phyloP scores from a whole-genome alignment of 306 rosid species.

The Alnus glutinosa region DNA sequence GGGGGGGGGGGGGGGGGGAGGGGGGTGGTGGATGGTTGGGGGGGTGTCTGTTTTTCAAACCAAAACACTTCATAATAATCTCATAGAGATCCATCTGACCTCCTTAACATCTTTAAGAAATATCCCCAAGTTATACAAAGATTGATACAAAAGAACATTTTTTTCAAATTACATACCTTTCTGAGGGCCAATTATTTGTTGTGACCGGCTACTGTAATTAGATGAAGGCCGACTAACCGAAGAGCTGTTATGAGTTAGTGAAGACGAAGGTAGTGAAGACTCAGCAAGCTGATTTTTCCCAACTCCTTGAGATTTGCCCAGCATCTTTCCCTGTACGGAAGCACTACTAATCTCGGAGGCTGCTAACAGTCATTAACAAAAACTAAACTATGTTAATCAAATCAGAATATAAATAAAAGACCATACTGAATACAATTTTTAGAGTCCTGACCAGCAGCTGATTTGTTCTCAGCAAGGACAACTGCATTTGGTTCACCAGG shows the following conservation, averaged over 20 bases:
- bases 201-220: slow-evolving; percentile 64
- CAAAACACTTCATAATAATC: not conserved
- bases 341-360: slow-evolving; percentile 57
- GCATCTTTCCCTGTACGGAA: slow-evolving; percentile 52
- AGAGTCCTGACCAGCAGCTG: slow-evolving; percentile 51
- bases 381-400: slow-evolving; percentile 19
- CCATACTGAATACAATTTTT: slow-evolving; percentile 14
- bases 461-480: slow-evolving; percentile 41
- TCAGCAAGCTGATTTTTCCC: slow-evolving; percentile 57
- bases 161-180: slow-evolving; percentile 54
- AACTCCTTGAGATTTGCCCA: slow-evolving; percentile 56
- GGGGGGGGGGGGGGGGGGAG: no score
- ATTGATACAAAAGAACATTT: not conserved
- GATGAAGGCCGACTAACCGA: slow-evolving; percentile 67
- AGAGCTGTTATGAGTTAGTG: slow-evolving; percentile 55
- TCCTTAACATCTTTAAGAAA: not conserved
- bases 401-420: slow-evolving; percentile 23
- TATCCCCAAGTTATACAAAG: not conserved
- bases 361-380: slow-evolving; percentile 37
- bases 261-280: slow-evolving; percentile 43
- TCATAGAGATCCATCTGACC: slow-evolving; percentile 5
- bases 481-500: slow-evolving; percentile 52
- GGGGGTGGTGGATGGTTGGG: not conserved
- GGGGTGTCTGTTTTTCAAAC: not conserved
- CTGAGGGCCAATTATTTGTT: slow-evolving; percentile 62